phyloP scores from a whole-genome alignment of 1,284 basidiomycete species.

The Cutaneotrichosporon daszewskae region DNA sequence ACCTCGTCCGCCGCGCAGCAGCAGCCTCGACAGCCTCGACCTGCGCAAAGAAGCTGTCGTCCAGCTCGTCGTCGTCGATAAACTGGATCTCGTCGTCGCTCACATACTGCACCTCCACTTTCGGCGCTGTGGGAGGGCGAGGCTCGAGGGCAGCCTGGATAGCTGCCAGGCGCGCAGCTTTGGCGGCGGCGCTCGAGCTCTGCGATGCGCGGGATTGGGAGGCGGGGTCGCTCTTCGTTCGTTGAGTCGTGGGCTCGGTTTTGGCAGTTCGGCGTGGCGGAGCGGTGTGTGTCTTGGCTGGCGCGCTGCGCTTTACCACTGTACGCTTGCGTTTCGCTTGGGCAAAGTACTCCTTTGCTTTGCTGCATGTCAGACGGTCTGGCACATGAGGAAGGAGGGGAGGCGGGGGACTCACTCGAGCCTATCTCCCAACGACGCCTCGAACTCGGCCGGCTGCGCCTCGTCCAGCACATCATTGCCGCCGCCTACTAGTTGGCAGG shows the following conservation, averaged over 20 bases:
- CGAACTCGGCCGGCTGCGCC: conserved; percentile 31
- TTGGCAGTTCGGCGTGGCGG: no score
- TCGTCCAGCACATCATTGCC: conserved; percentile 35
- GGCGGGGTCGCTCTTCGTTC: no score
- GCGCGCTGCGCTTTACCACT: background rate
- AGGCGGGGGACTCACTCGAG: conserved; percentile 19
- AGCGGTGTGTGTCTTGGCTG: no score
- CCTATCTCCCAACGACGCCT: conserved; percentile 19
- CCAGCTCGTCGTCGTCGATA: conserved; percentile 13
- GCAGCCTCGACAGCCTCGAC: conserved; percentile 20
- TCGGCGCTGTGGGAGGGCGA: no score
- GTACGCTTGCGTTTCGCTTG: background rate
- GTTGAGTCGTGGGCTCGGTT: no score
- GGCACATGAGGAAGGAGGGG: background rate
- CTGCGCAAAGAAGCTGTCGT: conserved; percentile 24
- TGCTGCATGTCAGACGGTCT: conserved; percentile 20
- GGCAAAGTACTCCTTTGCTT: conserved; percentile 8
- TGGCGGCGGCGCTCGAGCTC: conserved; percentile 3
- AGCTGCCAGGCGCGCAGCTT: conserved; percentile 13
- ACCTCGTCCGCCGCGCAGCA: conserved; percentile 3
- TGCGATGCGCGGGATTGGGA: no score
- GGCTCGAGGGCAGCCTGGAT: conserved; percentile 7
- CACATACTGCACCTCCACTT: no score
- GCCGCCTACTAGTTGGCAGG: conserved; percentile 33
- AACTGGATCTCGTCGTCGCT: conserved; percentile 9